Base-by-base conservation (phyloP, 176 grass and related monocot species). In the Urochloa ruziziensis region DNA sequence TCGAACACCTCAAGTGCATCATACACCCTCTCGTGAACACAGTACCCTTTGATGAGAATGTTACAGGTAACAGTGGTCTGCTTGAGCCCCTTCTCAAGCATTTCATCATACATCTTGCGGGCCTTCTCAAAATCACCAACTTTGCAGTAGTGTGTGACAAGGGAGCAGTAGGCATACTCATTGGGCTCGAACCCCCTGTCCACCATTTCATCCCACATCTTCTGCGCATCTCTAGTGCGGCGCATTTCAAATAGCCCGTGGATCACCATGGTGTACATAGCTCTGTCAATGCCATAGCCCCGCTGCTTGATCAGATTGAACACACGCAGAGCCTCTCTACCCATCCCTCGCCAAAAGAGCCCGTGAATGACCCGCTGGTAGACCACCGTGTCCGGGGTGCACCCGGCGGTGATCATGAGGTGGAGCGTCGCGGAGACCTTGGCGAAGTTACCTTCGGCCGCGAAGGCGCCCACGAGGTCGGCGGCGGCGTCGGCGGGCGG, bases 381-480 rank as follows among this genome's bases (percentile, higher is more conserved):
- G 42, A 92, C 66, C 25, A 79, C 54, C 24, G 64, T 51, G 63
- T 90, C 68, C 15, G 93, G 93, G 47, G 64, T 2, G 33, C 83
- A 70, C 6, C 93, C 93, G 7, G 81, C 56, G 8, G 75, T 23
- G 49, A 98, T 95, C 89, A 94, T 92, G 67, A 98, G 59, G 72
- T 98, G 93, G n/a, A 98, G 89, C 23, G 91, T 88, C 24, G 91
- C 85, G 6, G 96, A 95, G 3, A 98, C 93, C 83, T 80, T 93
- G 15, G 46, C 84, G 37, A 88, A 95, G 67, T 95, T 90, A n/a
- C 91, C 87, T 0, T 11, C 58, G 15, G 88, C 77, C 25, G 85
- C 82, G 53, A 94, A 93, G 43, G 82, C 88, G 27, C n/a, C 57
- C 18, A 95, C 36, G 51, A 98, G 49, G 10, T 90, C 84, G 8